Conservation (phyloP, 2,329 filamentous ascomycete species). For the Colletotrichum falcatum region DNA sequence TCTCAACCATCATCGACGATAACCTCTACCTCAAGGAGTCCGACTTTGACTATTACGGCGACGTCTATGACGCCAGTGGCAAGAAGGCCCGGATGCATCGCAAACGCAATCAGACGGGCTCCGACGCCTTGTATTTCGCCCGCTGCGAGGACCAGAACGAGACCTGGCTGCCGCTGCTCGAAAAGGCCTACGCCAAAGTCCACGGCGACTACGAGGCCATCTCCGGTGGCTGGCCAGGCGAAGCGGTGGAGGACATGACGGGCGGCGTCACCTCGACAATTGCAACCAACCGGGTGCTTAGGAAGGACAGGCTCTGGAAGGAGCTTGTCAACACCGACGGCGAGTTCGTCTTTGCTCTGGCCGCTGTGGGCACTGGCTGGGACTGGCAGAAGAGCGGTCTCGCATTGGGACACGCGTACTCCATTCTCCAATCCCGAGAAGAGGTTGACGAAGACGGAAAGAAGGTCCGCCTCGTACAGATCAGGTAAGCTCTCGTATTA, state of each 20-base stretch:
- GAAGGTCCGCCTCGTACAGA: conserved; percentile 56
- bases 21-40: conserved; percentile 57
- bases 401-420: conserved; percentile 62
- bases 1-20: conserved; percentile 78
- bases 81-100: conserved; percentile 71
- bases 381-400: conserved; percentile 54
- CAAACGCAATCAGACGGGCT: conserved; percentile 74
- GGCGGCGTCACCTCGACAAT: conserved; percentile 69
- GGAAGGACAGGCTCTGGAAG: conserved; percentile 78
- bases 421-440: conserved; percentile 61
- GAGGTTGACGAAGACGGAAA: conserved; percentile 55
- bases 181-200: conserved; percentile 82
- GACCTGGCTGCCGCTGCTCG: conserved; percentile 79
- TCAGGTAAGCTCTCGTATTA: conserved; percentile 51
- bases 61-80: conserved; percentile 55
- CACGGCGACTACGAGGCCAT: conserved; percentile 79
- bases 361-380: conserved; percentile 48
- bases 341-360: conserved; percentile 71
- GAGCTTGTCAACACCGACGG: conserved; percentile 75
- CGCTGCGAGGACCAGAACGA: conserved; percentile 77
- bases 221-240: conserved; percentile 72
- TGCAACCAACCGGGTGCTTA: conserved; percentile 67
- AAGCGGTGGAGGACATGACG: conserved; percentile 61
- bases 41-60: conserved; percentile 43
- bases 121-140: conserved; percentile 76